These are phyloP conservation scores for Tylopilus cervinicoccineus DNA, from an alignment of 768 basidiomycete species.

Conservation along the genomic window DNA sequence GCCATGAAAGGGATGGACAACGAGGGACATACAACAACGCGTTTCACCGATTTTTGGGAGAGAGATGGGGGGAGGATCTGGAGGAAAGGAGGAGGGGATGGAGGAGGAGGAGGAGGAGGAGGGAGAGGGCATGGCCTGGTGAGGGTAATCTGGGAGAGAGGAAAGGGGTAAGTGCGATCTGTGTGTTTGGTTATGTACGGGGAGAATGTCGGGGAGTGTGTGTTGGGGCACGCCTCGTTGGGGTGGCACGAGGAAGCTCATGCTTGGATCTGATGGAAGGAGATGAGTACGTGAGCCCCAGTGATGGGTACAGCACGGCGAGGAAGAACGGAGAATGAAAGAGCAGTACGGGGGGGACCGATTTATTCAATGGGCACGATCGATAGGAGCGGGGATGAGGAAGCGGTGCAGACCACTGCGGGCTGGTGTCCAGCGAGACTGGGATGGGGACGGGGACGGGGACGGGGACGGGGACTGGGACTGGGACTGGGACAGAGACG, in stretches of 20 bases:
- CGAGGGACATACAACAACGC: slow-evolving; percentile 72
- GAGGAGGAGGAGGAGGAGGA: slow-evolving; percentile 24
- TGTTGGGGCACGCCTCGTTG: slow-evolving; percentile 33
- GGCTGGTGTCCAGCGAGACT: too few relatives aligned
- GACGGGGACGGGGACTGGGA: too few relatives aligned
- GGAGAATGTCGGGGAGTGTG: slow-evolving; percentile 20
- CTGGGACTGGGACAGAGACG: too few relatives aligned
- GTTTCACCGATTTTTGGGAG: slow-evolving; percentile 65
- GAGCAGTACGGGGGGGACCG: slow-evolving; percentile 10
- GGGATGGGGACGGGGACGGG: too few relatives aligned
- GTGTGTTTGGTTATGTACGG: slow-evolving; percentile 31
- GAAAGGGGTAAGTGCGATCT: slow-evolving; percentile 38
- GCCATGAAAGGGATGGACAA: background rate
- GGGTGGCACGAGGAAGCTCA: slow-evolving; percentile 34
- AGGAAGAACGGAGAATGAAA: slow-evolving; percentile 19
- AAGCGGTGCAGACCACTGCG: too few relatives aligned
- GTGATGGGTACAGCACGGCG: slow-evolving; percentile 19
- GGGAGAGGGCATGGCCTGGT: slow-evolving; percentile 29
- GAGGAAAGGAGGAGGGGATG: slow-evolving; percentile 25
- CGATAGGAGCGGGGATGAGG: slow-evolving; percentile 10
- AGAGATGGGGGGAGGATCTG: slow-evolving; percentile 35
- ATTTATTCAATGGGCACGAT: slow-evolving; percentile 15
- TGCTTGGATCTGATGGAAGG: slow-evolving; percentile 21
- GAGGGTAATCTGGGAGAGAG: slow-evolving; percentile 34
- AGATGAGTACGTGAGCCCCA: slow-evolving; percentile 17